Conservation (phyloP, 352 stramenopile genomes). For the Phytophthora crassamura region DNA sequence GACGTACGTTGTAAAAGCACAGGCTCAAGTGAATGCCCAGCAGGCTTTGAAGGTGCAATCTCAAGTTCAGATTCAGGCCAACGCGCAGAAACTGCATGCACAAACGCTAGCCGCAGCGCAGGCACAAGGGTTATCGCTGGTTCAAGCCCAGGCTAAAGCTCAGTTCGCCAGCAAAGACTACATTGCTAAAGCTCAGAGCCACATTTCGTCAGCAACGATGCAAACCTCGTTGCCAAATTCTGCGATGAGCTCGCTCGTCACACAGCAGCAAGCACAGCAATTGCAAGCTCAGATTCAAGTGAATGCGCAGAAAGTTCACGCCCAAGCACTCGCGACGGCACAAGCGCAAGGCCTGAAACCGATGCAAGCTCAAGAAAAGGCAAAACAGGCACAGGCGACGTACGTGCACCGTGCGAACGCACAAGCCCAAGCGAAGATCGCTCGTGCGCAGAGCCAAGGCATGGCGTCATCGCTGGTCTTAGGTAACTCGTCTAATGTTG, state of each 20-base stretch:
- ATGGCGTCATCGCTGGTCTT: constrained; percentile 48
- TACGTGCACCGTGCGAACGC: constrained; percentile 89
- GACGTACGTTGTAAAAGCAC: constrained; percentile 86
- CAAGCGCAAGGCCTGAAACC: constrained; percentile 87
- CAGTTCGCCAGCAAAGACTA: constrained; percentile 91
- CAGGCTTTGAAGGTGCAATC: constrained; percentile 86
- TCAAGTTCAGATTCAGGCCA: constrained; percentile 91
- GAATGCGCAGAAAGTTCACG: constrained; percentile 90
- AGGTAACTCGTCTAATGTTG: constrained; percentile 18
- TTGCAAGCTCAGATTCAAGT: constrained; percentile 90
- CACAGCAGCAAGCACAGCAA: constrained; percentile 86
- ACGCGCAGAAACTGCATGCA: constrained; percentile 88
- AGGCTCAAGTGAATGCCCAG: constrained; percentile 86
- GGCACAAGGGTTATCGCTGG: constrained; percentile 83
- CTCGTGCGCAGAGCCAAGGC: constrained; percentile 70
- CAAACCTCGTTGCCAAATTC: constrained; percentile 59
- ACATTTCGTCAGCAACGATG: constrained; percentile 71
- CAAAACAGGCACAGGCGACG: constrained; percentile 89
- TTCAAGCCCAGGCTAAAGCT: constrained; percentile 87
- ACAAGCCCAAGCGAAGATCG: constrained; percentile 88
- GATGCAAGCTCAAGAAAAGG: constrained; percentile 89
- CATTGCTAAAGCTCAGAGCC: constrained; percentile 88
- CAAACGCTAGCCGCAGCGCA: constrained; percentile 86
- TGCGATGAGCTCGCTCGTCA: constrained; percentile 60
- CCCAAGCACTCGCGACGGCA: constrained; percentile 85